phyloP scores from a whole-genome alignment of 1,284 basidiomycete genomes.

The Paramarasmius palmivorus region DNA sequence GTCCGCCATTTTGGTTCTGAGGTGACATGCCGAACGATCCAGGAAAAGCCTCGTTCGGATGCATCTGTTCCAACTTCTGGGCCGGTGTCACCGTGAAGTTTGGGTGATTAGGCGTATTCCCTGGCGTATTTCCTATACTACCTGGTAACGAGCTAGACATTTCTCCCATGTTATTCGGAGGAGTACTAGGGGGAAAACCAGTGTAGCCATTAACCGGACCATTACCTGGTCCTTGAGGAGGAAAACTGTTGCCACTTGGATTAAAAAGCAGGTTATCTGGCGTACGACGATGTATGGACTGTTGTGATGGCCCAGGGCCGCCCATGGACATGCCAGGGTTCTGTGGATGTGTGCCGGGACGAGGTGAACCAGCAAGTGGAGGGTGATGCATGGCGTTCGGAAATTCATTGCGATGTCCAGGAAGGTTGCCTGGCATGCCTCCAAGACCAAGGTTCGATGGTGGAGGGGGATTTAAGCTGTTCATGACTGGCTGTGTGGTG shows the following conservation, averaged over 20 bases:
- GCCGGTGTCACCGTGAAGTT: conserved; percentile 57
- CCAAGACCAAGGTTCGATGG: conserved; percentile 36
- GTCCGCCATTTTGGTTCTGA: conserved; percentile 25
- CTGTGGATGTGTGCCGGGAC: conserved; percentile 40
- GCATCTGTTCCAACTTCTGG: conserved; percentile 56
- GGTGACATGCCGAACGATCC: conserved; percentile 37
- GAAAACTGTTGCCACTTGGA: conserved; percentile 40
- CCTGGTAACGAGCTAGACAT: conserved; percentile 37
- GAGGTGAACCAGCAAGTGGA: conserved; percentile 45
- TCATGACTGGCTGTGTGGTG: conserved; percentile 45
- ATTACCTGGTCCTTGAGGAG: conserved; percentile 33
- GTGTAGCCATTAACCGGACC: conserved; percentile 41
- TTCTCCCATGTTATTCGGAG: conserved; percentile 45
- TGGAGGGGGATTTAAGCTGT: conserved; percentile 48
- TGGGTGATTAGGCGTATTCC: conserved; percentile 33
- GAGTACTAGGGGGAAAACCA: conserved; percentile 43
- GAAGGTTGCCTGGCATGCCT: conserved; percentile 31
- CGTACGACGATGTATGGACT: conserved; percentile 41
- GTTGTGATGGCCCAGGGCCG: conserved; percentile 45
- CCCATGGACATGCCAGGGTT: conserved; percentile 42
- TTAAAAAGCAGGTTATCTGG: conserved; percentile 50
- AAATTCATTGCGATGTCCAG: conserved; percentile 41
- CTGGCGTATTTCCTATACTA: conserved; percentile 26
- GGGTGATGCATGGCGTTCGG: conserved; percentile 37
- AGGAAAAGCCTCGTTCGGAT: conserved; percentile 32